Conservation (phyloP, 257 asterid species). For the Nicotiana undulata region DNA sequence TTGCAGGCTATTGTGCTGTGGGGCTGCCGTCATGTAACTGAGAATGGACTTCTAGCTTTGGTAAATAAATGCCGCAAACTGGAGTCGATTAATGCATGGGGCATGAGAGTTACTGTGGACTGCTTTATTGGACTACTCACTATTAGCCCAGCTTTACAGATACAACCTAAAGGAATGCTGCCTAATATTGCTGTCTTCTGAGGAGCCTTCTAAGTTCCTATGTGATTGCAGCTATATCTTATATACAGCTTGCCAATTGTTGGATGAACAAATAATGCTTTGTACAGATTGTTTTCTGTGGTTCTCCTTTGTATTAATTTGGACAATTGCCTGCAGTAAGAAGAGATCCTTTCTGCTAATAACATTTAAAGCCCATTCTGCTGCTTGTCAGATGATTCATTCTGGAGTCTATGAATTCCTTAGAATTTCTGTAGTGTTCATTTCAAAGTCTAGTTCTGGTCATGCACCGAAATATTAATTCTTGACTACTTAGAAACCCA, state of each 20-base stretch:
- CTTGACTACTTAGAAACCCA: neutral
- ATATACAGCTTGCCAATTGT: conserved; percentile 8
- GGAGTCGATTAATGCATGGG: conserved; percentile 84
- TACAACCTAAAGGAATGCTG: conserved; percentile 52
- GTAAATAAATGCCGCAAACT: conserved; percentile 69
- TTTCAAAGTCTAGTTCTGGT: neutral
- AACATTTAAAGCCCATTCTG: neutral
- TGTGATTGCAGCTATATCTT: neutral
- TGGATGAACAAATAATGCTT: neutral
- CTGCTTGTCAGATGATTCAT: neutral
- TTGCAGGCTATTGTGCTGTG: conserved; percentile 71
- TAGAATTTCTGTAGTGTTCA: neutral
- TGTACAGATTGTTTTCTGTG: neutral
- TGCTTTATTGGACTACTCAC: conserved; percentile 62
- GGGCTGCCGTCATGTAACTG: conserved; percentile 90
- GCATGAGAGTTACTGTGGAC: conserved; percentile 59
- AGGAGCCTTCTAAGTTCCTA: neutral
- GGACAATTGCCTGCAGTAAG: neutral
- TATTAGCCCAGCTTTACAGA: conserved; percentile 73
- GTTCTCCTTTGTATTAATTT: neutral
- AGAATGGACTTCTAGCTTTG: conserved; percentile 62
- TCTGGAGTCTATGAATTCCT: neutral
- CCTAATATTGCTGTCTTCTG: conserved; percentile 40
- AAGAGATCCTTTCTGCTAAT: neutral
- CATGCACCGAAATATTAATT: too few relatives aligned